Percentiles rank a stretch among this genome's conserved stretches.
Evolutionary conservation across 495 filamentous ascomycete species (phyloP).

Genomic region (Xylaria curta): DNA sequence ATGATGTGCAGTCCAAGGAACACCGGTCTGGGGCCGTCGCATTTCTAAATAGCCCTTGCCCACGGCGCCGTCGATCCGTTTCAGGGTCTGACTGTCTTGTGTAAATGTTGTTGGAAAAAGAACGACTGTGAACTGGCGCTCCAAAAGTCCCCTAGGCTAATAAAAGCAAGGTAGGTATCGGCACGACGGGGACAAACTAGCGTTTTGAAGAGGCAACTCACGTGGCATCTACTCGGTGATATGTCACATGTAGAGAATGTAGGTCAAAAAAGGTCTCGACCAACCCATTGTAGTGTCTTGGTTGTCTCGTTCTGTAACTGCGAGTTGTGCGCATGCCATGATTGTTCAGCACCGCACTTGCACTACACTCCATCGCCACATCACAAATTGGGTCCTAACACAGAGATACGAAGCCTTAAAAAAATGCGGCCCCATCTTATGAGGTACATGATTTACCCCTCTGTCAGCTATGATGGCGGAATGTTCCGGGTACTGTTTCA

Average conservation of each 20-base stretch:
- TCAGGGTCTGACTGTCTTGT: background rate
- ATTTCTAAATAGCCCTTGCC: background rate
- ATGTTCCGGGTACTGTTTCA: background rate
- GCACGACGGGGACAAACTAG: background rate
- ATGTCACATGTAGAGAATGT: background rate
- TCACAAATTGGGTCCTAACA: background rate
- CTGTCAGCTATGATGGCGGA: background rate
- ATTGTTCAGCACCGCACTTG: background rate
- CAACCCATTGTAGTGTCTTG: background rate
- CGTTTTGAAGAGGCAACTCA: background rate
- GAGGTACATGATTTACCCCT: background rate
- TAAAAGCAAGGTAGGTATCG: too few relatives aligned
- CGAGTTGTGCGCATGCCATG: background rate
- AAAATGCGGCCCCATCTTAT: background rate
- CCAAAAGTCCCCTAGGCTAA: too few relatives aligned
- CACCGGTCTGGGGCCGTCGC: conserved; percentile 3
- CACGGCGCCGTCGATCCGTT: conserved; percentile 18
- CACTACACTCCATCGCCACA: background rate
- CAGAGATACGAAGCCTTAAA: background rate
- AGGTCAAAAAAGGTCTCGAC: conserved; percentile 1
- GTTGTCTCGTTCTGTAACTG: background rate
- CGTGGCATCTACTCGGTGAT: conserved; percentile 1
- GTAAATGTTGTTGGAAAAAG: background rate
- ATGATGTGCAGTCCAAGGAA: conserved; percentile 19
- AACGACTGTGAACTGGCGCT: background rate